These are phyloP conservation scores for Calycina marina DNA, from an alignment of 2,329 filamentous ascomycete species.

Conservation along the genomic window DNA sequence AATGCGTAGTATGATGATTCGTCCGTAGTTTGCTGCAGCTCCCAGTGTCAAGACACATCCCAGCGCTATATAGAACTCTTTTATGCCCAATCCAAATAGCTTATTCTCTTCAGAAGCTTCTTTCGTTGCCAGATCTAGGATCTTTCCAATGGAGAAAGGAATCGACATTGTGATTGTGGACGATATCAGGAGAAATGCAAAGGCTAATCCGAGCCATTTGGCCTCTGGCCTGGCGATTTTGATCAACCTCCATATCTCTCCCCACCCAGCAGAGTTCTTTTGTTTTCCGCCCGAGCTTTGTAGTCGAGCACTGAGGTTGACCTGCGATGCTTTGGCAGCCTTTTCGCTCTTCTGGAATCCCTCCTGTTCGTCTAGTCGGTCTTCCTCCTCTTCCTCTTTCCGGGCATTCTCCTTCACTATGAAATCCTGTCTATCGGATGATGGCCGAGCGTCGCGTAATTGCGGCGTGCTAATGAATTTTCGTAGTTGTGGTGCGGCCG, in stretches of 20 bases:
- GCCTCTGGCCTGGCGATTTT: slow-evolving; percentile 80
- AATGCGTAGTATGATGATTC: slow-evolving; percentile 84
- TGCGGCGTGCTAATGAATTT: slow-evolving; percentile 16
- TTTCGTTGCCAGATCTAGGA: slow-evolving; percentile 81
- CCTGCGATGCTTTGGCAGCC: slow-evolving; percentile 70
- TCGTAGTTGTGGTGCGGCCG: slow-evolving; percentile 18
- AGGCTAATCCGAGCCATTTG: slow-evolving; percentile 62
- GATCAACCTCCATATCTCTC: slow-evolving; percentile 75
- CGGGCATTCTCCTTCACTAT: slow-evolving; percentile 24
- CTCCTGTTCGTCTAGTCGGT: slow-evolving; percentile 32
- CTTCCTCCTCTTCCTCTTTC: slow-evolving; percentile 29
- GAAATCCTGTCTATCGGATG: slow-evolving; percentile 20
- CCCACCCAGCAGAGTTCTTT: slow-evolving; percentile 42
- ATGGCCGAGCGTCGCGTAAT: slow-evolving; percentile 11
- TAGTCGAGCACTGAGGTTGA: slow-evolving; percentile 78
- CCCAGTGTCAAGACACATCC: slow-evolving; percentile 66
- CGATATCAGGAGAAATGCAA: slow-evolving; percentile 74
- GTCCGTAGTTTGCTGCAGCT: slow-evolving; percentile 81
- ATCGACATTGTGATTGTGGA: slow-evolving; percentile 92
- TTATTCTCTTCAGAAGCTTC: slow-evolving; percentile 47
- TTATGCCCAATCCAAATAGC: slow-evolving; percentile 71
- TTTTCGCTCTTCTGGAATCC: slow-evolving; percentile 65
- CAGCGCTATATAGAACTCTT: slow-evolving; percentile 77
- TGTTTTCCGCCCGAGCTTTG: slow-evolving; percentile 56
- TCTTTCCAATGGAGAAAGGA: slow-evolving; percentile 90